These are phyloP conservation scores for Actinomortierella wolfii DNA, from an alignment of 371 early-diverging fungal genomes.

Conservation along the genomic window DNA sequence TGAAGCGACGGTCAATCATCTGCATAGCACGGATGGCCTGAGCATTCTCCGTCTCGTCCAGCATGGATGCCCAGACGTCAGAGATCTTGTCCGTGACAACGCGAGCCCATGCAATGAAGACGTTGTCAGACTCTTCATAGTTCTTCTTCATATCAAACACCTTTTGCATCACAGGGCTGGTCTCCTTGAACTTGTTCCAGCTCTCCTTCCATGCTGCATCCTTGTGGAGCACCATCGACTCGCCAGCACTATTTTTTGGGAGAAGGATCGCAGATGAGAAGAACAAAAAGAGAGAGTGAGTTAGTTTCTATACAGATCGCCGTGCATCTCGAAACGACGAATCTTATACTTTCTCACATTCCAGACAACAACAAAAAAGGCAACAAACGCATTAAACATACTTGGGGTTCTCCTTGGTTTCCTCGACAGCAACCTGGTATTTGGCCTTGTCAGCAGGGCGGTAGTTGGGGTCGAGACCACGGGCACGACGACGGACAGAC, in stretches of 20 bases:
- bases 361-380: too few relatives aligned
- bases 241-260: conserved; percentile 70
- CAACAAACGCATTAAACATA: conserved; percentile 23
- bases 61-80: conserved; percentile 74
- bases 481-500: conserved; percentile 69
- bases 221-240: conserved; percentile 88
- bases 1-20: conserved; percentile 87
- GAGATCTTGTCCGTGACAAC: conserved; percentile 79
- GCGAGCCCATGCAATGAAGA: conserved; percentile 82
- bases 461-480: conserved; percentile 55
- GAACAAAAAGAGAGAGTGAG: not conserved
- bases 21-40: conserved; percentile 84
- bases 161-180: conserved; percentile 83
- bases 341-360: too few relatives aligned
- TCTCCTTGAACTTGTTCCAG: conserved; percentile 93
- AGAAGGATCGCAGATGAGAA: not conserved
- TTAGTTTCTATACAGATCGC: not conserved
- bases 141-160: conserved; percentile 77
- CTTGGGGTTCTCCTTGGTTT: conserved; percentile 46
- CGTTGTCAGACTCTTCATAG: conserved; percentile 92
- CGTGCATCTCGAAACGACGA: not conserved
- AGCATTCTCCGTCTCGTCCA: conserved; percentile 95
- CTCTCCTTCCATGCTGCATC: conserved; percentile 90
- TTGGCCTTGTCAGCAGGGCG: conserved; percentile 23
- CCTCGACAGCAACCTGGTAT: conserved; percentile 15